Base-by-base conservation (phyloP, 441 rosid species). In the Arabidopsis lyrata region DNA sequence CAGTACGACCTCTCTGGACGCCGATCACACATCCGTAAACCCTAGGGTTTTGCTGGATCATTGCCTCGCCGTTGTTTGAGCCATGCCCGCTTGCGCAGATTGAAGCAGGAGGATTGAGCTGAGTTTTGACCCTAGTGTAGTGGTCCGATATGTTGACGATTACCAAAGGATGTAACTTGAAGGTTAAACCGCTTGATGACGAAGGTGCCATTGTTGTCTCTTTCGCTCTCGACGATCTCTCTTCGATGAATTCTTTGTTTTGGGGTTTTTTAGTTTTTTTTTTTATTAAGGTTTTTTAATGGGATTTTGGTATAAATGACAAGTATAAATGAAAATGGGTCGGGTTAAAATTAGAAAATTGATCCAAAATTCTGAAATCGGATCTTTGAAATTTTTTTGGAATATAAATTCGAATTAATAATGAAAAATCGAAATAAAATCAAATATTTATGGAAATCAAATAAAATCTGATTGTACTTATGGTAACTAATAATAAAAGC, bases 141-240 rank as follows among this genome's bases (percentile, higher is more conserved):
- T 94, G 97, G 78, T 94, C 97, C 18, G 97, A 94, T 63, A 94
- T 85, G 87, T 94, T 94, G n/a, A 94, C 89, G 42, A 94, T 94
- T 53, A 91, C 98, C 2, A 94, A 81, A 2, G 98, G 98, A 52
- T 94, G 98, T 5, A 94, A 84, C 93, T 94, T 91, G 90, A 94
- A 94, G 53, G 98, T 94, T 55, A 94, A 80, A 8, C 98, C 98
- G 80, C 98, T 91, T 84, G 97, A 85, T 20, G 97, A 93, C 67
- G 96, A 86, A 9, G 95, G 87, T 77, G 96, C 97, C 98, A 90
- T 93, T 67, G 49, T 68, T 39, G 29, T 29, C 31, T 29, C 31
- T 66, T 1, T 22, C 22, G 1, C 53, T 27, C 35, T 44, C 38
- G 15, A 12, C 34, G 10, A 12, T 53, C 6, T 49, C 35, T 45